phyloP scores from a whole-genome alignment of 2,329 filamentous ascomycete genomes.

The Colletotrichum camelliae region DNA sequence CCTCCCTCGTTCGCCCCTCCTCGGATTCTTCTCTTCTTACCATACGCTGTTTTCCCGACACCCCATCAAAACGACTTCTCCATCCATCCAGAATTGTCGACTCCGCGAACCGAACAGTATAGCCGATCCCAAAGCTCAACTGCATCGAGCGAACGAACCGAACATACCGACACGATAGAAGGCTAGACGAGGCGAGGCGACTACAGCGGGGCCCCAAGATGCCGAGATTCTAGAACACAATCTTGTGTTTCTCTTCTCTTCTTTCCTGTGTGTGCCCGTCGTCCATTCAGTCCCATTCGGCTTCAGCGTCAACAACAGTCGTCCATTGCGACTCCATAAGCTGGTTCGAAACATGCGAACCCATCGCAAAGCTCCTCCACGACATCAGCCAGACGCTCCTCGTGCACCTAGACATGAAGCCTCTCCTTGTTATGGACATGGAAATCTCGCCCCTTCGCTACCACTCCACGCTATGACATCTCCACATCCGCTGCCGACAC shows the following conservation, averaged over 20 bases:
- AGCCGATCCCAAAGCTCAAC: background rate
- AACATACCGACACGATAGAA: background rate
- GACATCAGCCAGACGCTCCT: slow-evolving; percentile 3
- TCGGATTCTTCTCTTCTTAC: background rate
- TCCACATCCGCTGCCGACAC: slow-evolving; percentile 3
- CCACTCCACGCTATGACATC: slow-evolving; percentile 20
- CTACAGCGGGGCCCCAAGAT: slow-evolving; percentile 14
- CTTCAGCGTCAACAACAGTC: background rate
- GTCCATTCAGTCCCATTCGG: background rate
- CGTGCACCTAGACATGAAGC: slow-evolving; percentile 15
- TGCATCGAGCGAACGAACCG: background rate
- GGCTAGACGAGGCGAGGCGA: slow-evolving; percentile 7
- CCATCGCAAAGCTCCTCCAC: background rate
- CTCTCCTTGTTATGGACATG: slow-evolving; percentile 6
- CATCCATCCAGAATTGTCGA: background rate
- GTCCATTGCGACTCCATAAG: background rate
- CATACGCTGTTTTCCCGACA: background rate
- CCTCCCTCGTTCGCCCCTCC: background rate
- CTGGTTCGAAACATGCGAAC: slow-evolving; percentile 20
- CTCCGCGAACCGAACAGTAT: background rate
- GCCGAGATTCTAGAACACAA: slow-evolving; percentile 18
- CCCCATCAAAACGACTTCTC: background rate
- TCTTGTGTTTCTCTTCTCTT: background rate
- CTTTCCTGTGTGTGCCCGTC: background rate
- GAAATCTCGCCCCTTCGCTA: slow-evolving; percentile 14